Base-by-base conservation (phyloP, 1,284 basidiomycete species). In the Cryptococcus depauperatus region DNA sequence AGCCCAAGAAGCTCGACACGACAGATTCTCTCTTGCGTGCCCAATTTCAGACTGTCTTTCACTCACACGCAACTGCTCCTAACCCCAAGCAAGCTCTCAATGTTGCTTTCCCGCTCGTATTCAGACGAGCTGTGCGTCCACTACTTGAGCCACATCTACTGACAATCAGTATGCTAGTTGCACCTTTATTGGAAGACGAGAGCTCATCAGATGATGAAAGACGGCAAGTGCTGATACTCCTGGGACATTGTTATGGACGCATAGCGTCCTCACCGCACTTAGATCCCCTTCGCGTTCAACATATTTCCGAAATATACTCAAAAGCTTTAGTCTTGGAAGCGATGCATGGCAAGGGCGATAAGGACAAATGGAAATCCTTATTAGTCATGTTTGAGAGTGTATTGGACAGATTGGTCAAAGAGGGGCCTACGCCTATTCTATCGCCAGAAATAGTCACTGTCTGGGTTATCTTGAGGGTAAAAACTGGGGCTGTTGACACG, bases 61-160 rank as follows among this genome's bases (percentile, higher is more conserved):
- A 37, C 21, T 14, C 10, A 28, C 29, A 14, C 18, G 18, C 27
- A 3, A 38, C 5, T 27, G 3, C 25, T 9, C 11, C 13, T 13
- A 32, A 38, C 22, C 8, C 34, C 14, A 35, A 29, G 19, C 30
- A 35, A 11, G 30, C 37, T 9, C 22, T 46, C 25, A 26, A 46
- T 27, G 43, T 28, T 16, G 29, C 35, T 7, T 52, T 39, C 22
- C 50, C 50, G 7, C 33, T 52, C n/a, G 42, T 52, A 14, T 52
- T 48, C 23, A 26, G 50, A 23, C 37, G 35, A 5, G 23, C 16
- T 11, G 14, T 37, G 18, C 35, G 35, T 4, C 21, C 35, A 9
- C 30, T 39, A 18, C 38, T 46, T 2, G 50, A 51, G 26, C 37
- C 34, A 10, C 33, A 51, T 27, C 23, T 47, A 19, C 19, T 16